phyloP scores from a whole-genome alignment of 768 basidiomycete species.

The Mycena epipterygia region DNA sequence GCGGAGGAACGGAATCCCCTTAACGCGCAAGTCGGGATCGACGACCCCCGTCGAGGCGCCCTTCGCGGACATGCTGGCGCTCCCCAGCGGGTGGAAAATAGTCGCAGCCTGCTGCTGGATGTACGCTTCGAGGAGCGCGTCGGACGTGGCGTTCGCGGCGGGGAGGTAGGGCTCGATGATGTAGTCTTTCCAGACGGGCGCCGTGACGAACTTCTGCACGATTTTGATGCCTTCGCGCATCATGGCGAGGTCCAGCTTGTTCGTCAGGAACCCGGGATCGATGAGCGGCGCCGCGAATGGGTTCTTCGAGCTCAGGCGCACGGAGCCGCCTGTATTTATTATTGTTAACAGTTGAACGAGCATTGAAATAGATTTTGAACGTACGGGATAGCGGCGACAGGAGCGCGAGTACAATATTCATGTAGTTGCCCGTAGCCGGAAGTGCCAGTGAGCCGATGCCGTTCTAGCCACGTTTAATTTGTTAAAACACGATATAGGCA shows the following conservation, averaged over 20 bases:
- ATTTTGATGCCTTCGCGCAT: slow-evolving; percentile 38
- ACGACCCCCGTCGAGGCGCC: slow-evolving; percentile 45
- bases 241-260: background rate
- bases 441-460: background rate
- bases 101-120: slow-evolving; percentile 30
- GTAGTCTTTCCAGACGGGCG: slow-evolving; percentile 27
- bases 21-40: slow-evolving; percentile 48
- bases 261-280: background rate
- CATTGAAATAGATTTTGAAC: background rate
- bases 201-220: slow-evolving; percentile 26
- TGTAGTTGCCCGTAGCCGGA: background rate
- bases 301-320: background rate
- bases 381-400: background rate
- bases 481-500: background rate
- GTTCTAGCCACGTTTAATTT: background rate
- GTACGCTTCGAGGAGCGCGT: slow-evolving; percentile 41
- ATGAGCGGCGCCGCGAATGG: slow-evolving; percentile 8
- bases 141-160: slow-evolving; percentile 3
- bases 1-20: slow-evolving; percentile 44
- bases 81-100: slow-evolving; percentile 41
- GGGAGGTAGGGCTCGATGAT: background rate
- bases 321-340: slow-evolving; percentile 3
- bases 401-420: background rate
- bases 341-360: background rate
- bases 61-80: slow-evolving; percentile 43